A percentile compares a stretch with the other conserved stretches of the same genome.
Evolutionary conservation across 129 eudicot genomes (phyloP).

Genomic region (Chrysanthemum seticuspe): DNA sequence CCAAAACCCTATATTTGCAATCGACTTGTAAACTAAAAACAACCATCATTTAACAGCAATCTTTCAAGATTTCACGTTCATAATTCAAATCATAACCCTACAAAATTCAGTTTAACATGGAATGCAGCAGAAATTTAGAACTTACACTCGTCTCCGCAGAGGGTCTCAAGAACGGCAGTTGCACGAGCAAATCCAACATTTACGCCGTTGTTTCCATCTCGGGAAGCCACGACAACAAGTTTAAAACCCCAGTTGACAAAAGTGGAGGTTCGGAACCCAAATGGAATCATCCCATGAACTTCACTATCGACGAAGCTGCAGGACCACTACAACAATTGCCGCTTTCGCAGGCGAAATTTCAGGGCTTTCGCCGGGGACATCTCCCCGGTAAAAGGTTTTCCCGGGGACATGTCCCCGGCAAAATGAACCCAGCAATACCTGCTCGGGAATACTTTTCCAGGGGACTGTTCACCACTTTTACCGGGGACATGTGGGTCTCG

Average conservation of each 20-base stretch:
- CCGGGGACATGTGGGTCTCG: no score
- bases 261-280: constrained; percentile 45
- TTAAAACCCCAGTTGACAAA: constrained; percentile 41
- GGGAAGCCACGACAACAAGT: constrained; percentile 28
- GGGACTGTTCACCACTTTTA: no score
- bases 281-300: constrained; percentile 60
- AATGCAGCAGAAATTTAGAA: constrained; percentile 34
- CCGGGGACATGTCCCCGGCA: no score
- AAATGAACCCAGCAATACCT: no score
- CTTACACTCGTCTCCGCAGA: constrained; percentile 45
- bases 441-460: no score
- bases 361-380: no score
- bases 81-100: not conserved
- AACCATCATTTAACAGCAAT: not conserved
- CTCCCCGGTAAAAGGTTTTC: no score
- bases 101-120: not conserved
- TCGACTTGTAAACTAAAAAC: no score
- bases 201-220: constrained; percentile 52
- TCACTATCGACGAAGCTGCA: constrained; percentile 44
- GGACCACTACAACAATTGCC: no score
- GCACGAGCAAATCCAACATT: constrained; percentile 44
- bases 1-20: no score
- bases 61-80: not conserved
- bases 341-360: no score
- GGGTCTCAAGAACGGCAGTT: constrained; percentile 50